Evolutionary conservation across 371 early-diverging fungal species (phyloP).

Genomic region (Apophysomyces variabilis): DNA sequence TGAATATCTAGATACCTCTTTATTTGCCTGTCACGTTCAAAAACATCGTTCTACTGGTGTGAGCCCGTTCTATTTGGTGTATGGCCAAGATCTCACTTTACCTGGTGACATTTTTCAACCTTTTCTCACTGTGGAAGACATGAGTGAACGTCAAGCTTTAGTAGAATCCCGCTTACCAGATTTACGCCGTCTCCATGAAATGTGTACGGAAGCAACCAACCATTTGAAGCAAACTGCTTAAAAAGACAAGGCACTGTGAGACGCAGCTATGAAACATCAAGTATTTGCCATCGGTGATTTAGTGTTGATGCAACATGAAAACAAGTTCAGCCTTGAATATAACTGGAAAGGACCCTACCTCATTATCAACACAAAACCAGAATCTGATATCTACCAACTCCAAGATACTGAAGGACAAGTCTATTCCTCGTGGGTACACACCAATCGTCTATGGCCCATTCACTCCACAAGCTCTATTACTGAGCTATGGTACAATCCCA

Average conservation of each 20-base stretch:
- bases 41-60: conserved; percentile 14
- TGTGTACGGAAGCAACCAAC: not conserved
- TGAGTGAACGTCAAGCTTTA: not conserved
- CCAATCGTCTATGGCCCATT: not conserved
- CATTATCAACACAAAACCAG: not conserved
- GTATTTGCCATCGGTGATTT: conserved; percentile 7
- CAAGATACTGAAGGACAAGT: not conserved
- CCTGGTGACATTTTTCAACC: conserved; percentile 16
- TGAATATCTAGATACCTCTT: conserved; percentile 19
- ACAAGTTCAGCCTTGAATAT: conserved; percentile 10
- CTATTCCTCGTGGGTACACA: conserved; percentile 10
- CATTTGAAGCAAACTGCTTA: not conserved
- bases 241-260: conserved; percentile 7
- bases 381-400: conserved; percentile 3
- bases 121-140: not conserved
- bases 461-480: not conserved
- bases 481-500: not conserved
- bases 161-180: not conserved
- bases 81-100: conserved; percentile 11
- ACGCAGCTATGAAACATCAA: conserved; percentile 6
- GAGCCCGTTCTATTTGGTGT: conserved; percentile 12
- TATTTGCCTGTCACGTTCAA: conserved; percentile 15
- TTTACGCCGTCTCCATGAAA: not conserved
- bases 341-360: conserved; percentile 25
- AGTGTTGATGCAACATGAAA: conserved; percentile 19